Conservation (phyloP, 139 green algal species). For the Chlorella sp. region DNA sequence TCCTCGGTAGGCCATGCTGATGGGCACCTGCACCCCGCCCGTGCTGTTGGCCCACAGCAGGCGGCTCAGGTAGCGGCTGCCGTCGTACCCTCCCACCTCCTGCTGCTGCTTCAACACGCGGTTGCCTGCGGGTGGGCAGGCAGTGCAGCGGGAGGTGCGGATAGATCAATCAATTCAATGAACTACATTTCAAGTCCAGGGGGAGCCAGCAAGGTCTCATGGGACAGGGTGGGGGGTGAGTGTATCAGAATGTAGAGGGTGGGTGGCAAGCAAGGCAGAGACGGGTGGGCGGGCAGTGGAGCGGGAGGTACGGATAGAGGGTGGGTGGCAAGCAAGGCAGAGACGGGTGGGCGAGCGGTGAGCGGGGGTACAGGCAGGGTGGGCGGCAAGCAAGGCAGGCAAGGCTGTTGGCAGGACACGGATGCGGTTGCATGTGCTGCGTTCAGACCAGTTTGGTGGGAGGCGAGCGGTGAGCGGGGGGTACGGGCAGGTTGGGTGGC, state of each 20-base stretch:
- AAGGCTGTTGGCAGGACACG: too few relatives aligned
- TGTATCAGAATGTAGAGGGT: too few relatives aligned
- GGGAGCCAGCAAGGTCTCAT: too few relatives aligned
- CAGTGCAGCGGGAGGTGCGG: background rate
- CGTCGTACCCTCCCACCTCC: slow-evolving; percentile 12
- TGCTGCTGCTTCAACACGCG: slow-evolving; percentile 62
- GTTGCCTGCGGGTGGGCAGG: slow-evolving; percentile 4
- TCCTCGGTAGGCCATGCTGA: slow-evolving; percentile 16
- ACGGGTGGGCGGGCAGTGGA: background rate
- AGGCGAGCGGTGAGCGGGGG: too few relatives aligned
- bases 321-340: background rate
- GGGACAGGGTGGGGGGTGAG: background rate
- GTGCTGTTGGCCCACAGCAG: slow-evolving; percentile 20
- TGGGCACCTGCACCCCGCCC: background rate
- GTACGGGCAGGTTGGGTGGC: too few relatives aligned
- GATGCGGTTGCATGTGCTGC: too few relatives aligned
- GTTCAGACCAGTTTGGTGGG: too few relatives aligned
- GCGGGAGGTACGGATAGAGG: too few relatives aligned
- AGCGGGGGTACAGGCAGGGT: too few relatives aligned
- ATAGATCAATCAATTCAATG: background rate
- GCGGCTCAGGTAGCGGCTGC: background rate
- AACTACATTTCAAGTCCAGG: too few relatives aligned
- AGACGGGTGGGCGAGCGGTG: too few relatives aligned
- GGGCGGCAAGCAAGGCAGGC: too few relatives aligned
- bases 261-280: background rate